Evolutionary conservation across 768 basidiomycete species (phyloP).

Genomic region (Leccinum barrowsii): DNA sequence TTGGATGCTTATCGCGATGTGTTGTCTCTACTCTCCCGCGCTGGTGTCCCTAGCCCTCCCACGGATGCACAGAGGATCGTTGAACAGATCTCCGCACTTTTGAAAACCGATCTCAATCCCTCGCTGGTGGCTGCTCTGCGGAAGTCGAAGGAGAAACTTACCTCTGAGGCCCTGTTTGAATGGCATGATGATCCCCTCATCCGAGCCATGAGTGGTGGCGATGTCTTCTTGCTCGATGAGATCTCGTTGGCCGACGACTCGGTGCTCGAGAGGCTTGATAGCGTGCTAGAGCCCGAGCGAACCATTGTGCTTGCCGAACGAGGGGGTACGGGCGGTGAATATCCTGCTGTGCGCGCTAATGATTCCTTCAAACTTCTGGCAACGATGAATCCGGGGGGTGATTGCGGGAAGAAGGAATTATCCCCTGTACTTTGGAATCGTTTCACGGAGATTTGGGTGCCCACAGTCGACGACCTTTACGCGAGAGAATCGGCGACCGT

Average conservation of each 20-base stretch:
- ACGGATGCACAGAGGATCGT: constrained; percentile 27
- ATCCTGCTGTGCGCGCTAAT: constrained; percentile 54
- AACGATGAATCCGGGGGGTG: constrained; percentile 99
- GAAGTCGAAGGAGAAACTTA: constrained; percentile 43
- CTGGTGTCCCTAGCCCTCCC: constrained; percentile 33
- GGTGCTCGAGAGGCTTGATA: constrained; percentile 94
- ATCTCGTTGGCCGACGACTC: constrained; percentile 98
- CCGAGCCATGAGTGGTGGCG: constrained; percentile 84
- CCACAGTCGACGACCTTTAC: constrained; percentile 66
- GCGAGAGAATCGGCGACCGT: constrained; percentile 52
- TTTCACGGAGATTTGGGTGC: constrained; percentile 99
- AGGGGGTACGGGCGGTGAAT: constrained; percentile 69
- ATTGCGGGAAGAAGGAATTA: constrained; percentile 98
- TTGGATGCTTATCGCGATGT: constrained; percentile 50
- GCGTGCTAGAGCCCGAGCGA: constrained; percentile 87
- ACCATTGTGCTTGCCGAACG: constrained; percentile 91
- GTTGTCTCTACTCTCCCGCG: constrained; percentile 36
- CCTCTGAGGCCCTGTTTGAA: constrained; percentile 77
- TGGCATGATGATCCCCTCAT: constrained; percentile 98
- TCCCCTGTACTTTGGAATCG: constrained; percentile 95
- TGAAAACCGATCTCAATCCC: constrained; percentile 30
- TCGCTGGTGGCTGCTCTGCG: constrained; percentile 34
- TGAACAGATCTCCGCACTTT: constrained; percentile 19
- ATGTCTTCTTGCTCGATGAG: constrained; percentile 90
- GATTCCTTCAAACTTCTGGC: constrained; percentile 84